Evolutionary conservation across 163 green algal species (phyloP).

Genomic region (Dunaliella salina): DNA sequence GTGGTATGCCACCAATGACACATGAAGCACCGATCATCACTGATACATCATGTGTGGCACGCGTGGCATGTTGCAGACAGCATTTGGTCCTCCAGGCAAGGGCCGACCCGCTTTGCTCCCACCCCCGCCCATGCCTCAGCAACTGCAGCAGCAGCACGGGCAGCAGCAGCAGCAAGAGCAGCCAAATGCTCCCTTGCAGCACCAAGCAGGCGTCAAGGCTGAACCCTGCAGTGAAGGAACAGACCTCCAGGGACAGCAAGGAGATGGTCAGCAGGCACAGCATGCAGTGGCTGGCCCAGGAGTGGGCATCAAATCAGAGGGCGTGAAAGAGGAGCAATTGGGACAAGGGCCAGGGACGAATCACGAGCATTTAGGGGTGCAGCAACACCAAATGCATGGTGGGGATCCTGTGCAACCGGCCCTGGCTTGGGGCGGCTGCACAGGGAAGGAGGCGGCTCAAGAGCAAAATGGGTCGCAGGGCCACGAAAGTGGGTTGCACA

Average conservation of each 20-base stretch:
- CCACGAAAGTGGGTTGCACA: neutral
- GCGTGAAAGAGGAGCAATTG: too few relatives aligned
- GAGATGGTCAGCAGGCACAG: neutral
- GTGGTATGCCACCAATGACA: neutral
- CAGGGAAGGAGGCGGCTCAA: neutral
- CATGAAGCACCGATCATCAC: neutral
- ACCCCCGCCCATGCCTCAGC: neutral
- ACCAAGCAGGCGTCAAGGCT: neutral
- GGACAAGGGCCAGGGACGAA: too few relatives aligned
- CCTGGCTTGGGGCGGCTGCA: neutral
- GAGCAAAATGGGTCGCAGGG: neutral
- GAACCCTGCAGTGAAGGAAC: neutral
- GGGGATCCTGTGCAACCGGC: neutral
- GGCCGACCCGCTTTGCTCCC: neutral
- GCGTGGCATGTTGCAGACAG: neutral
- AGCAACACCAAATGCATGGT: neutral
- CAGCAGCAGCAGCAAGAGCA: neutral
- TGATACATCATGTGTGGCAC: neutral
- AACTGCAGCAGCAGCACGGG: neutral
- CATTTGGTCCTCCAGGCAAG: neutral
- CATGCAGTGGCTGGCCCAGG: neutral
- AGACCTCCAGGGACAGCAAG: neutral
- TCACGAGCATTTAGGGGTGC: neutral
- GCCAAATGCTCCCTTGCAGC: neutral
- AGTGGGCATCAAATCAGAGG: neutral